Base-by-base conservation (phyloP, 2,329 filamentous ascomycete species). In the Ceratocystis smalleyi region DNA sequence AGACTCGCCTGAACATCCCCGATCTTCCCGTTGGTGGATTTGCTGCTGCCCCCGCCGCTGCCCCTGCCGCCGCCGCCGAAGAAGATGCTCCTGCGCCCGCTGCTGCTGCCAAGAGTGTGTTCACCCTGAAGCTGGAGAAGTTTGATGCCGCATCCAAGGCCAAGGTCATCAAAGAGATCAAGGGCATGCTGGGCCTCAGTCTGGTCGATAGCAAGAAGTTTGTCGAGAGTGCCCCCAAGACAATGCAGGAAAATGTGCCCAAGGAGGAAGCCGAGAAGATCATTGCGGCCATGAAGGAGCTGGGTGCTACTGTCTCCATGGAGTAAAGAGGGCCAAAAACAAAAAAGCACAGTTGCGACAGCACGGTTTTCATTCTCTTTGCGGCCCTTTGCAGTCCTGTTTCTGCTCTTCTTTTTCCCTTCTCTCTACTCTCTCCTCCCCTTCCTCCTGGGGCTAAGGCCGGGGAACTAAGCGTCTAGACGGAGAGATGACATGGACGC, bases 141-240 rank as follows among this genome's bases (percentile, higher is more conserved):
- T 95, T 97, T 74, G 95, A 99, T 63, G 81, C 91, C 32, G 81
- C 78, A 61, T 79, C 92, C 69, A 99, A 99, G 82, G 91, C 95
- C 72, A 99, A 99, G 87, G 81, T 99, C 72, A 99, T 99, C 83
- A 99, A 99, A 84, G 94, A 99, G 81, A 83, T 99, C 79, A 99
- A 99, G 85, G 86, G 84, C 72, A 82, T 99, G 84, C 80, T 99
- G 67, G 94, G 94, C 54, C 78, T 99, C 73, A 95, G 89, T 75
- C 82, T 99, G 79, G 95, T 99, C 70, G 94, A 99, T 77, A 95
- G 89, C 79, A 99, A 99, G 87, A 99, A 99, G 81, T 99, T 99
- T 73, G 94, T 99, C 69, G 94, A 99, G 82, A 90, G 89, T 73
- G 91, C 89, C 70, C 94, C 94, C 69, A 99, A 99, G 87, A 79